Conservation (phyloP, 2,329 filamentous ascomycete genomes). For the Mycocentrospora acerina region DNA sequence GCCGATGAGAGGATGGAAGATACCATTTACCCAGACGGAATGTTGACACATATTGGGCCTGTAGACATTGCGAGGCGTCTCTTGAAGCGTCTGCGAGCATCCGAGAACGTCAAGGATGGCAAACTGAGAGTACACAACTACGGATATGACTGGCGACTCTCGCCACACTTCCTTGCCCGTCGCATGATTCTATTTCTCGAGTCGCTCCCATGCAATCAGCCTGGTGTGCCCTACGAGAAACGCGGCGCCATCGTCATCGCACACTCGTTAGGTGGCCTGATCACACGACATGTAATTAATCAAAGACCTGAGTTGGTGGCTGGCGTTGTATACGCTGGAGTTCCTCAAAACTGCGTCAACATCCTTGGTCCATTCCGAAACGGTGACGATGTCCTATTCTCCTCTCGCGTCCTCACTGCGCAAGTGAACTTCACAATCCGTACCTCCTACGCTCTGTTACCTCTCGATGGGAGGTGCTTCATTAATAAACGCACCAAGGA, state of each 20-base stretch:
- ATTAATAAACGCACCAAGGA: slow-evolving; percentile 79
- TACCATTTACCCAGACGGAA: slow-evolving; percentile 80
- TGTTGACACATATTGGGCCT: slow-evolving; percentile 88
- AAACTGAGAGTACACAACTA: slow-evolving; percentile 83
- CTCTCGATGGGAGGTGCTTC: slow-evolving; percentile 85
- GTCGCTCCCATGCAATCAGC: slow-evolving; percentile 71
- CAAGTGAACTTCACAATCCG: slow-evolving; percentile 92
- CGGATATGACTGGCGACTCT: slow-evolving; percentile 92
- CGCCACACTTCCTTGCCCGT: slow-evolving; percentile 72
- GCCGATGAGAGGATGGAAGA: slow-evolving; percentile 84
- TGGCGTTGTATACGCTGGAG: slow-evolving; percentile 82
- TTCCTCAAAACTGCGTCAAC: slow-evolving; percentile 84
- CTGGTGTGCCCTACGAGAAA: slow-evolving; percentile 52
- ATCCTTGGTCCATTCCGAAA: slow-evolving; percentile 87
- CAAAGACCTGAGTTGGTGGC: slow-evolving; percentile 80
- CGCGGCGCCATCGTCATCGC: slow-evolving; percentile 79
- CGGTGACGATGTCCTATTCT: slow-evolving; percentile 88
- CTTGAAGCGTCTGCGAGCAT: slow-evolving; percentile 74
- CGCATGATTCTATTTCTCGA: slow-evolving; percentile 74
- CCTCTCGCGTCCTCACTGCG: slow-evolving; percentile 84
- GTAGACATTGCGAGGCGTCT: slow-evolving; percentile 85
- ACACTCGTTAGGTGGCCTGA: slow-evolving; percentile 83
- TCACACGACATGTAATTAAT: slow-evolving; percentile 87
- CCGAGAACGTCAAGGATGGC: slow-evolving; percentile 70
- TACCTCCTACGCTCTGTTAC: slow-evolving; percentile 81